These are phyloP conservation scores for Rhinocladiella mackenziei DNA, from an alignment of 2,329 filamentous ascomycete species.

Conservation along the genomic window DNA sequence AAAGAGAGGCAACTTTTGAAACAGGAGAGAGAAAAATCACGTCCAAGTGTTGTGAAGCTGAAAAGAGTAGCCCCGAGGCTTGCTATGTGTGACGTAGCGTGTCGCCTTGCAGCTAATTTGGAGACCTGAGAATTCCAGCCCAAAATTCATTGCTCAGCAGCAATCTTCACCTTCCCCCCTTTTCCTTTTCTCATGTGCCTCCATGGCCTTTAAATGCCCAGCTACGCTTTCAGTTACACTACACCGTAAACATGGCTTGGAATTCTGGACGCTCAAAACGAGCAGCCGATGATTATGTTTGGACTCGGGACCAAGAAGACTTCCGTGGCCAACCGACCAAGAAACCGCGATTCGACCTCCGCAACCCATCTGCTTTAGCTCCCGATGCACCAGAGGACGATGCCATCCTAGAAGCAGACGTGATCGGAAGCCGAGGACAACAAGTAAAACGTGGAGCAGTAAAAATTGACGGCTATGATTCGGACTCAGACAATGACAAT, in stretches of 20 bases:
- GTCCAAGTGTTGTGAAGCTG: too few relatives aligned
- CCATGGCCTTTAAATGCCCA: too few relatives aligned
- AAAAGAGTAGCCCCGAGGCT: too few relatives aligned
- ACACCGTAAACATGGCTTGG: slow-evolving; percentile 5
- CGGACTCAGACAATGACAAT: slow-evolving; percentile 85
- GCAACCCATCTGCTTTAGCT: slow-evolving; percentile 88
- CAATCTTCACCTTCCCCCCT: too few relatives aligned
- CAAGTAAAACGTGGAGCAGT: slow-evolving; percentile 87
- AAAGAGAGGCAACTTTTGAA: too few relatives aligned
- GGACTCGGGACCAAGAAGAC: slow-evolving; percentile 59
- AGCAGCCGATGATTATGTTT: slow-evolving; percentile 73
- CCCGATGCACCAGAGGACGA: slow-evolving; percentile 73
- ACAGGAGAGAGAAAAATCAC: too few relatives aligned
- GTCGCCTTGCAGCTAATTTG: too few relatives aligned
- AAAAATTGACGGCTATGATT: slow-evolving; percentile 95
- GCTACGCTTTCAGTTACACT: too few relatives aligned
- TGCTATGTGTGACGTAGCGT: too few relatives aligned
- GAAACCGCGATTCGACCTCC: slow-evolving; percentile 86
- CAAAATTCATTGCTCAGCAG: too few relatives aligned
- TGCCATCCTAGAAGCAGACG: slow-evolving; percentile 79
- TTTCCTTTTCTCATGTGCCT: too few relatives aligned
- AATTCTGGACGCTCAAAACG: slow-evolving; percentile 60
- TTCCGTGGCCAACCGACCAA: slow-evolving; percentile 51
- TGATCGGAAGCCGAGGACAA: slow-evolving; percentile 70
- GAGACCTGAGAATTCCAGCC: too few relatives aligned